phyloP scores from a whole-genome alignment of 345 rosid species.

The Boechera divaricarpa region DNA sequence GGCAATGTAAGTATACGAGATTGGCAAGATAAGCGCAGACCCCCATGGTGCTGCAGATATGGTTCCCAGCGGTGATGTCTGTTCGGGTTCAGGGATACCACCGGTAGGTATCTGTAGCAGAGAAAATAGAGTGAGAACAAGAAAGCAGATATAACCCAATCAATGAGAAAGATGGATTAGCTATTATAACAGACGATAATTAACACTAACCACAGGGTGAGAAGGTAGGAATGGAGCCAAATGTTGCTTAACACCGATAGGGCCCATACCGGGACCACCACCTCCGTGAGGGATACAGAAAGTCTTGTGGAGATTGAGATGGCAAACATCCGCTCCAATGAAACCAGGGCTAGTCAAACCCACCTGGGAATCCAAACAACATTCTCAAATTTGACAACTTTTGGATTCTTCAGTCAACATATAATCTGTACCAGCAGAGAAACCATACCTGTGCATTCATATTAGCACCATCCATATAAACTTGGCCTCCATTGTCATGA shows the following conservation, averaged over 20 bases:
- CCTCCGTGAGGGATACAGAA: slow-evolving; percentile 99
- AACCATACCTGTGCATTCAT: slow-evolving; percentile 90
- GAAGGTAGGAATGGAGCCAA: slow-evolving; percentile 97
- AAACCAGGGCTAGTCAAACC: slow-evolving; percentile 98
- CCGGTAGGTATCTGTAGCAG: slow-evolving; percentile 64
- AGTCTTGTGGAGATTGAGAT: slow-evolving; percentile 98
- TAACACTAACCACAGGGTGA: slow-evolving; percentile 84
- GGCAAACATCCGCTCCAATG: slow-evolving; percentile 99
- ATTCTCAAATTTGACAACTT: slow-evolving; percentile 78
- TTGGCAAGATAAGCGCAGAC: slow-evolving; percentile 97
- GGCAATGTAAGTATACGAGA: slow-evolving; percentile 88
- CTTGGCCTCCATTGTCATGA: slow-evolving; percentile 97
- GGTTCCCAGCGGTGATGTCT: slow-evolving; percentile 73
- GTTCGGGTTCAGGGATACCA: slow-evolving; percentile 87
- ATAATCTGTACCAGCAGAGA: not conserved
- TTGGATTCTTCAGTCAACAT: slow-evolving; percentile 35
- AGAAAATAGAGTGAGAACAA: not conserved
- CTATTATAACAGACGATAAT: not conserved
- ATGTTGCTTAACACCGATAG: slow-evolving; percentile 97
- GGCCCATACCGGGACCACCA: slow-evolving; percentile 99
- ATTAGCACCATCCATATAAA: slow-evolving; percentile 99
- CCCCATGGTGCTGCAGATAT: slow-evolving; percentile 99
- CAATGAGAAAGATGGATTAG: not conserved
- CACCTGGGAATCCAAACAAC: slow-evolving; percentile 49
- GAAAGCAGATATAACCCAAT: slow-evolving; percentile 5